Evolutionary conservation across 306 rosid genomes (phyloP).

Genomic region (Quercus ilex): DNA sequence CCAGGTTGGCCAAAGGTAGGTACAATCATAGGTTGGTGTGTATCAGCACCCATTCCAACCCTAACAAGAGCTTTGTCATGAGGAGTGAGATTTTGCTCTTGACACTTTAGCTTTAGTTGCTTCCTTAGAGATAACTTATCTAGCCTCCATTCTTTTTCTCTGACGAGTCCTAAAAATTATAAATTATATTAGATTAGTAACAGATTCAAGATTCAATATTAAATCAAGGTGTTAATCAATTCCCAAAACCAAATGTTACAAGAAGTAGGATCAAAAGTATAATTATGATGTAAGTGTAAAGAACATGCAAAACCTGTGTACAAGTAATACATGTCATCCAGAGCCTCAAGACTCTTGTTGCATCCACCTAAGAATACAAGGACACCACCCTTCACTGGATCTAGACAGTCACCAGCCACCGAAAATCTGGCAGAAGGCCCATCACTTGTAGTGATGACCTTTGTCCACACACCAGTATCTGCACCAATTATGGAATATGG

Average conservation of each 20-base stretch:
- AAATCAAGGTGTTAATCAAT: slow-evolving; percentile 5
- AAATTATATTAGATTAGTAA: slow-evolving; percentile 26
- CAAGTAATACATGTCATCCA: slow-evolving; percentile 88
- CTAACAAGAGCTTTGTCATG: slow-evolving; percentile 46
- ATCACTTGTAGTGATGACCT: slow-evolving; percentile 53
- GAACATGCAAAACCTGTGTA: slow-evolving; percentile 65
- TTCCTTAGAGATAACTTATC: slow-evolving; percentile 90
- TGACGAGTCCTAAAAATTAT: slow-evolving; percentile 57
- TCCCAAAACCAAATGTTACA: not conserved
- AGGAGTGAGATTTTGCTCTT: slow-evolving; percentile 63
- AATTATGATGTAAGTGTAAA: not conserved
- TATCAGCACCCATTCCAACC: slow-evolving; percentile 54
- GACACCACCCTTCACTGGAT: slow-evolving; percentile 75
- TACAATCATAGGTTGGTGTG: slow-evolving; percentile 33
- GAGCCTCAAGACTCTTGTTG: slow-evolving; percentile 90
- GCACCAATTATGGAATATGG: slow-evolving; percentile 32
- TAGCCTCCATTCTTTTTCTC: slow-evolving; percentile 69
- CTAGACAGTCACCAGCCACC: slow-evolving; percentile 89
- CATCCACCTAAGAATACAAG: slow-evolving; percentile 95
- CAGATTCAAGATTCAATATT: slow-evolving; percentile 18
- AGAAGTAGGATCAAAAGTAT: not conserved
- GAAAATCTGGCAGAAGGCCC: slow-evolving; percentile 95
- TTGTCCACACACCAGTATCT: slow-evolving; percentile 90
- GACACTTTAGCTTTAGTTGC: slow-evolving; percentile 92
- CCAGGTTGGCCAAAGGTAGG: slow-evolving; percentile 56